Evolutionary conservation across 768 basidiomycete genomes (phyloP), one percentile per base, ranked within the genome.

Genomic region (Leccinum obscurum): DNA sequence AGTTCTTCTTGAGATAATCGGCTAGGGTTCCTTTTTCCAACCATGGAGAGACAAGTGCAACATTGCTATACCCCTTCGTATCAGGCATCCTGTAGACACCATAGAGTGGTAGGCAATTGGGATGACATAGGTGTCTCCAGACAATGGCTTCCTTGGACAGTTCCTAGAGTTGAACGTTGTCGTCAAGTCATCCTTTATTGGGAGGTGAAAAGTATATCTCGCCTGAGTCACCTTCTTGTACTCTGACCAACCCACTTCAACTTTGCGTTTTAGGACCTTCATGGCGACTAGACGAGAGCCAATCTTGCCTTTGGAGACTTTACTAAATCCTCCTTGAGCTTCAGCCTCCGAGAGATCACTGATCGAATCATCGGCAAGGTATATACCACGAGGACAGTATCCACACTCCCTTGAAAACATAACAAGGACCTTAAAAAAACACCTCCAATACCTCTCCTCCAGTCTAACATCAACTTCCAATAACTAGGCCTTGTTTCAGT

Each of bases 21-120:
- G 46, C 61, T 6, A 79, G 57, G 22, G 72, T 69, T 13, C 75
- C 75, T 3, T 72, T 66, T 7, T 66, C 55, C 77, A 78, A 77
- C 77, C 77, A 79, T 26, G 70, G 78, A 4, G 78, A 78, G 41
- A 80, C 71, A 13, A 81, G 66, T 9, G 62, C 61, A 41, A n/a
- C 3, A 7, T 35, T 50, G 39, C 55, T 35, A 68, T 62, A 72
- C 28, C 52, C 70, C 61, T 6, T 5, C 37, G 13, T 37, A 24
- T 24, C 24, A 28, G 68, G 56, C 13, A 65, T 60, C 26, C 4
- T 22, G 49, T 67, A 78, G 17, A 75, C 51, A 2, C 77, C 76
- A 62, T 73, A 71, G 24, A 78, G 59, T 3, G 75, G 76, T 24
- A 78, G 62, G 26, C 78, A 71, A 39, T 77, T 77, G 0, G 67